Evolutionary conservation across 169 alveolate species (phyloP), one percentile per base, ranked within the genome.

Genomic region (Plasmodium ovale): DNA sequence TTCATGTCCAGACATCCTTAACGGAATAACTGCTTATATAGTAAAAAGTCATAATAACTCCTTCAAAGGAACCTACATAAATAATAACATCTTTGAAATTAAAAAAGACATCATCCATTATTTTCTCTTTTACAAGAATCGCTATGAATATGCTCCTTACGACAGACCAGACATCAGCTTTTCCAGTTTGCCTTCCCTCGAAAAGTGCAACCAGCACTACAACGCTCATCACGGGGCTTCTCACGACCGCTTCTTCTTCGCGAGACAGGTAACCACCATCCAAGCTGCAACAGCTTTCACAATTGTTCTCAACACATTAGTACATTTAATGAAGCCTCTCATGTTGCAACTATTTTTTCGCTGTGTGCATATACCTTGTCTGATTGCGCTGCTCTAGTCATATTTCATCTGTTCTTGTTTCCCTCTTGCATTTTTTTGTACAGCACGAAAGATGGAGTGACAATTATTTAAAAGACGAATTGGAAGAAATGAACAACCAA

Each of bases 121-220:
- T 53, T 82, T 82, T 60, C 42, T 82, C 29, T 82, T 33, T 67
- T 82, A 82, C 29, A 82, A 82, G 67, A 82, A 82, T 65, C 23
- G 21, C 35, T 82, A 82, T 58, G 84, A 64, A 42, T 82, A 49
- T 47, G 7, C 39, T 21, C 4, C 39, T 2, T 54, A 53, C 35
- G 90, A 82, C 4, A 64, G 90, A 53, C 85, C 90, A 0, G 90
- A 82, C 29, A 82, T 82, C 47, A 82, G 90, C 21, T 82, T 53
- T 33, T 82, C 90, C 64, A 82, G 90, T 23, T 35, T 82, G n/a
- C 12, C 49, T 53, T 71, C 54, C n/a, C 67, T 82, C 5, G 90
- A 82, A 7, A 68, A 70, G 23, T 82, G 27, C 42, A 82, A 82
- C 23, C 90, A 82, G 19, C 58, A 68, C 14, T 82, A 49, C 39